Conservation (phyloP, 2,329 filamentous ascomycete genomes). For the Cordyceps militaris region DNA sequence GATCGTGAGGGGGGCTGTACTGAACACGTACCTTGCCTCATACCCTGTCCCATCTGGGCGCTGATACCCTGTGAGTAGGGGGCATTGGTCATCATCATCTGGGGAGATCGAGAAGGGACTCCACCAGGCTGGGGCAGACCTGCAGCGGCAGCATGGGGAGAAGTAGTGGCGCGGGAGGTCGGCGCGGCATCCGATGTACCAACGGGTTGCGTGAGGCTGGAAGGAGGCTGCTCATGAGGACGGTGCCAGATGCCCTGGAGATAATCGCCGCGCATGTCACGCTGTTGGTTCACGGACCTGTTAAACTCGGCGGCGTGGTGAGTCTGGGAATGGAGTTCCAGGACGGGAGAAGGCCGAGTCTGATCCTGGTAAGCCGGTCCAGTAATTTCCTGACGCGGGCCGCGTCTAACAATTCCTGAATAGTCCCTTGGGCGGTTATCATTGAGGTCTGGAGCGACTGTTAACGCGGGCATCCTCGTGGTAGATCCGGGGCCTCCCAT, state of each 20-base stretch:
- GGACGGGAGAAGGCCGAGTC: slow-evolving; percentile 65
- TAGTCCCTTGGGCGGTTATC: slow-evolving; percentile 75
- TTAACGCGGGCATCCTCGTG: slow-evolving; percentile 76
- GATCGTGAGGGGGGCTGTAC: slow-evolving; percentile 44
- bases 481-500: slow-evolving; percentile 58
- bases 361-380: slow-evolving; percentile 85
- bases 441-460: slow-evolving; percentile 69
- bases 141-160: slow-evolving; percentile 49
- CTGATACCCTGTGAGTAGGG: slow-evolving; percentile 66
- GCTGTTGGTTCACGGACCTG: slow-evolving; percentile 72
- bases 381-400: slow-evolving; percentile 81
- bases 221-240: slow-evolving; percentile 67
- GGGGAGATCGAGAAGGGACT: slow-evolving; percentile 55
- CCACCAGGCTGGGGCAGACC: slow-evolving; percentile 50
- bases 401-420: slow-evolving; percentile 66
- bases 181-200: slow-evolving; percentile 34
- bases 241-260: slow-evolving; percentile 76
- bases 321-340: slow-evolving; percentile 79
- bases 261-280: slow-evolving; percentile 71
- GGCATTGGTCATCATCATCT: slow-evolving; percentile 58
- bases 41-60: slow-evolving; percentile 64
- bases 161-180: slow-evolving; percentile 48
- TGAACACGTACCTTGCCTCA: slow-evolving; percentile 59
- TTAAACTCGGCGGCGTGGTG: slow-evolving; percentile 88
- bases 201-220: slow-evolving; percentile 37